Base-by-base conservation (phyloP, 177 flowering plant species). In the Vitis hybrid region DNA sequence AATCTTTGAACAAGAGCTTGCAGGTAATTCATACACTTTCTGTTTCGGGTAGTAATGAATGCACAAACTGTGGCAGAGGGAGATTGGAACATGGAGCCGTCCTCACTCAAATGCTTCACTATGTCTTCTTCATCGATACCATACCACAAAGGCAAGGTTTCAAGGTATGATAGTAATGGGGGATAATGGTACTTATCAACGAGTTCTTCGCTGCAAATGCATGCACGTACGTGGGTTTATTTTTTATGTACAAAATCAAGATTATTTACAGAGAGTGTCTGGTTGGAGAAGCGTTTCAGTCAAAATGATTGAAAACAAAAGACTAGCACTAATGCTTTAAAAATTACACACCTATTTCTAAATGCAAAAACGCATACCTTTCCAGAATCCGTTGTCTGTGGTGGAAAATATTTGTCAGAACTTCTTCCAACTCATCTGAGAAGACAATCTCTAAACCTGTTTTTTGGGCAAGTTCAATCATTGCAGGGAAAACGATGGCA, bases 31-130 rank as follows among this genome's bases (percentile, higher is more conserved):
- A 74, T 27, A 58, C 75, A 67, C 9, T 56, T 2, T 4, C 49
- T 19, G 19, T 78, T 68, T 56, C 81, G 70, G 9, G 73, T 74
- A 13, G 57, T 54, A 72, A 78, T 78, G 27, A 71, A 78, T 7
- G 78, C 75, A 21, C 48, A 6, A 6, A 75, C 78, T 1, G 78
- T 78, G 18, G 81, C 78, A 1, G 81, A 67, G 4, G 81, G 81
- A 1, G 80, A 77, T 15, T 64, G 77, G 61, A 66, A 70, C 5
- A 78, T 64, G 0, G 81, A 78, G 49, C 81, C 81, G n/a, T 74
- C 74, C 15, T 5, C 46, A 40, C 52, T 32, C 59, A 70, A 49
- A 63, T 70, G 30, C 15, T 49, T 21, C 10, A 24, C 56, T 40
- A 73, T 40, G 3, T 48, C 62, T 11, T 77, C 56, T 66, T 60